Evolutionary conservation across 176 grass and related monocot species (phyloP).

Genomic region (Eragrostis nindensis): DNA sequence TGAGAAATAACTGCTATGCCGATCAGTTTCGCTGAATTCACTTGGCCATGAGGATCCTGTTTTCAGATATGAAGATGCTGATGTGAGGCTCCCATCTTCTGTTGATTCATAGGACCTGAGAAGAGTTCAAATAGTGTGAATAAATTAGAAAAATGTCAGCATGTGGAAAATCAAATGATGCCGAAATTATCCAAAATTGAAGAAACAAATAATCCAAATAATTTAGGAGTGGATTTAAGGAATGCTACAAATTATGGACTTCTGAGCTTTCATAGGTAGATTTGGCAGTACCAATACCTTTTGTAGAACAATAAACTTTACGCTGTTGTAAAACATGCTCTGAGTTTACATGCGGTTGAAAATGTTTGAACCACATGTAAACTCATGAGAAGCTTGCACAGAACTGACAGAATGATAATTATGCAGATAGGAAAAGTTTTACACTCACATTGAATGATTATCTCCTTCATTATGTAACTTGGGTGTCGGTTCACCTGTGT

Average conservation of each 20-base stretch:
- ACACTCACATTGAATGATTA: constrained; percentile 36
- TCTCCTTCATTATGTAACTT: constrained; percentile 10
- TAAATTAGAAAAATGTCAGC: constrained; percentile 18
- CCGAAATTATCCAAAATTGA: background rate
- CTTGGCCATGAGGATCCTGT: constrained; percentile 58
- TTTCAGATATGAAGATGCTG: constrained; percentile 44
- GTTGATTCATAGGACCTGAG: constrained; percentile 49
- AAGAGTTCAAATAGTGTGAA: constrained; percentile 23
- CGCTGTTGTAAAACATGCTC: background rate
- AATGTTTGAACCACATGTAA: background rate
- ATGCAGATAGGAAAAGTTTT: background rate
- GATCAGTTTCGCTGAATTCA: constrained; percentile 42
- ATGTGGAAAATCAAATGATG: background rate
- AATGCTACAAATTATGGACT: constrained; percentile 18
- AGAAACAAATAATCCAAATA: constrained; percentile 4
- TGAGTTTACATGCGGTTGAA: background rate
- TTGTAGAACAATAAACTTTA: background rate
- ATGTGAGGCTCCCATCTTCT: constrained; percentile 37
- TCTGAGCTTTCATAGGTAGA: background rate
- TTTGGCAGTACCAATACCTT: background rate
- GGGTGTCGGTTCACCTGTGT: constrained; percentile 54
- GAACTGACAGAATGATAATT: constrained; percentile 6
- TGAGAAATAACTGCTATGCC: constrained; percentile 37
- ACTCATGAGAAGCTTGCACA: background rate
- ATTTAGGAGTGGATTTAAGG: background rate